Evolutionary conservation across 2,329 filamentous ascomycete species (phyloP), one percentile per base, ranked within the genome.

Genomic region (Podosphaera fusca): DNA sequence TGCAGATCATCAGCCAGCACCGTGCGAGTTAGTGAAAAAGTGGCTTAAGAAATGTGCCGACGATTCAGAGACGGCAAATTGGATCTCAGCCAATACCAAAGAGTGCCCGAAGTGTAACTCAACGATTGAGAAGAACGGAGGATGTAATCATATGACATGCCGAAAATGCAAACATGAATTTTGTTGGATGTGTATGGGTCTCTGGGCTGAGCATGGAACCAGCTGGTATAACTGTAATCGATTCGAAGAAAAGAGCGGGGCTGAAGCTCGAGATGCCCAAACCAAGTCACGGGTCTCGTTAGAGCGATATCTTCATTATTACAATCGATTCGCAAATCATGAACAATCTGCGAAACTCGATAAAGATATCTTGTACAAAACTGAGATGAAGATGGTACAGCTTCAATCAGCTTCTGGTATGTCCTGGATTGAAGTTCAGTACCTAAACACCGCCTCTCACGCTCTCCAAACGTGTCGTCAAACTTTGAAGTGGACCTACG

Each of bases 151-250:
- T 69, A 95, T 95, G 89, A 95, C 89, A 0, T 95, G 89, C 68
- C 77, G 89, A 58, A 95, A 95, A 70, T 95, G 89, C 73, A 87
- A 88, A 66, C 83, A 95, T 67, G 89, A 95, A 67, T 95, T 98
- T 67, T 98, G 92, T 72, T 98, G 92, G 92, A 96, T 98, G 85
- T 98, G 92, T 67, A 98, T 98, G 92, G 92, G 92, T 0, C 74
- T 95, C 0, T 98, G 92, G 92, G 94, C 88, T 0, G 92, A 98
- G 70, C 92, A 98, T 68, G 92, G 92, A 61, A 98, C 90, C 2
- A 95, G 87, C 71, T 98, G 92, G 92, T 98, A 98, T 74, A 98
- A 95, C 70, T 98, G 92, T 76, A 98, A 95, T 68, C 78, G 92
- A 7, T 98, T 84, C 65, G 92, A 98, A 67, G 92, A 96, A 72